Percentiles rank a stretch among this genome's conserved stretches.
Evolutionary conservation across 129 eudicot species (phyloP).

Genomic region (Escallonia rubra): DNA sequence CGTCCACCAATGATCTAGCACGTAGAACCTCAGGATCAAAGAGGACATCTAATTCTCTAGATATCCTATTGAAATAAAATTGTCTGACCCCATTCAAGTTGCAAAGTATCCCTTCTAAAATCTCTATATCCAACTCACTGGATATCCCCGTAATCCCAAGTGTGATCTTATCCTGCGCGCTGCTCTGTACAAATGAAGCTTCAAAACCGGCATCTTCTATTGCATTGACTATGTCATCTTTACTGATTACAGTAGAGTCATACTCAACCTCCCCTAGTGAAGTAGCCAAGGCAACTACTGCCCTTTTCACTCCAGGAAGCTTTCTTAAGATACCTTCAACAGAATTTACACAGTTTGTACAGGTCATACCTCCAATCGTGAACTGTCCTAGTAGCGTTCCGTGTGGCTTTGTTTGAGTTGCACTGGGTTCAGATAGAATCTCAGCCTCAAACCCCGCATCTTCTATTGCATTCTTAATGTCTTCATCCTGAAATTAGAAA

Average conservation of each 20-base stretch:
- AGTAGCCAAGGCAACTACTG: conserved; percentile 80
- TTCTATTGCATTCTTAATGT: conserved; percentile 84
- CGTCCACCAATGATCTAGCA: conserved; percentile 76
- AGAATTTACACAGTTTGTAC: conserved; percentile 95
- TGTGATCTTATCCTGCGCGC: conserved; percentile 73
- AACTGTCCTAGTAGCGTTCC: conserved; percentile 75
- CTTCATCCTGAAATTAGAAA: conserved; percentile 70
- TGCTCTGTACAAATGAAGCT: conserved; percentile 90
- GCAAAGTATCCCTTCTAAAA: conserved; percentile 69
- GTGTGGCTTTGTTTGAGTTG: conserved; percentile 28
- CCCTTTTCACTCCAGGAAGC: conserved; percentile 83
- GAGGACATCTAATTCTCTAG: conserved; percentile 62
- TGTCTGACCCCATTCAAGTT: conserved; percentile 72
- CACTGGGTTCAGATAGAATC: conserved; percentile 51
- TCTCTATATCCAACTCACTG: conserved; percentile 58
- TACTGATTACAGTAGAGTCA: conserved; percentile 61
- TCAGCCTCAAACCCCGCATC: conserved; percentile 99
- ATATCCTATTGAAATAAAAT: conserved; percentile 45
- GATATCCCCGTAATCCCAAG: conserved; percentile 59
- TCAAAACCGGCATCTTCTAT: conserved; percentile 99
- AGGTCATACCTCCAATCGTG: conserved; percentile 97
- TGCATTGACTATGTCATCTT: conserved; percentile 76
- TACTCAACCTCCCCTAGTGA: conserved; percentile 96
- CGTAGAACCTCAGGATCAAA: conserved; percentile 84
- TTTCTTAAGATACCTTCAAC: conserved; percentile 86